phyloP scores from a whole-genome alignment of 495 filamentous ascomycete genomes.

The Trypethelium eluteriae region DNA sequence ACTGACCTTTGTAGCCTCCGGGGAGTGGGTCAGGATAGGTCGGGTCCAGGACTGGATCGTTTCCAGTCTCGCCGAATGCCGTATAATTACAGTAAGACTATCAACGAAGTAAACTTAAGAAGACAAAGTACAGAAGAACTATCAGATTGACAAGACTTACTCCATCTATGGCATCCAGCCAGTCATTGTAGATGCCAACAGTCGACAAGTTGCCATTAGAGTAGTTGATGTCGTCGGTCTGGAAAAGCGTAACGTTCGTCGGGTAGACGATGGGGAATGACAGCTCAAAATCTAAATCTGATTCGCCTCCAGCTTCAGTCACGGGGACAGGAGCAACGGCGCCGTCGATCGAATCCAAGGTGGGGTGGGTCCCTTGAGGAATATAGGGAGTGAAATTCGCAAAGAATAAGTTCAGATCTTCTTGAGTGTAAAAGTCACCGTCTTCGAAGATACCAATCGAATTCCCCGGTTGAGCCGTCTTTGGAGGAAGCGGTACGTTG shows the following conservation, averaged over 20 bases:
- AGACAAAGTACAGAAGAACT: neutral
- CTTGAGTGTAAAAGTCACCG: slow-evolving; percentile 20
- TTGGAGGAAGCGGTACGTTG: slow-evolving; percentile 16
- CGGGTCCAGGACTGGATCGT: slow-evolving; percentile 24
- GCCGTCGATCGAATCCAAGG: slow-evolving; percentile 24
- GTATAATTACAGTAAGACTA: slow-evolving; percentile 25
- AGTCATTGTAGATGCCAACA: slow-evolving; percentile 24
- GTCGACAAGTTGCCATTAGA: slow-evolving; percentile 12
- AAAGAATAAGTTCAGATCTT: slow-evolving; percentile 26
- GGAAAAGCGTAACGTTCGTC: slow-evolving; percentile 21
- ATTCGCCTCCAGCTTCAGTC: slow-evolving; percentile 21
- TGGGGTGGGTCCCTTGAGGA: slow-evolving; percentile 26
- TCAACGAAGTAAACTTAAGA: neutral
- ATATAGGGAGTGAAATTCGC: slow-evolving; percentile 25
- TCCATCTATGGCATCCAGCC: slow-evolving; percentile 26
- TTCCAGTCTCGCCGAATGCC: slow-evolving; percentile 27
- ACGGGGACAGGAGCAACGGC: slow-evolving; percentile 19
- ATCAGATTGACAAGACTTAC: neutral
- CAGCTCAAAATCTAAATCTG: slow-evolving; percentile 22
- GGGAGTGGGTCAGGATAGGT: slow-evolving; percentile 25
- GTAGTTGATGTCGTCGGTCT: slow-evolving; percentile 24
- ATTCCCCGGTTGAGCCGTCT: slow-evolving; percentile 21
- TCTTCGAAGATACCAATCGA: slow-evolving; percentile 25
- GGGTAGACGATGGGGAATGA: slow-evolving; percentile 27
- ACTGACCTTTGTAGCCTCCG: slow-evolving; percentile 22